Conservation (phyloP, 2,329 filamentous ascomycete species). For the Scopulariopsis brevicaulis region DNA sequence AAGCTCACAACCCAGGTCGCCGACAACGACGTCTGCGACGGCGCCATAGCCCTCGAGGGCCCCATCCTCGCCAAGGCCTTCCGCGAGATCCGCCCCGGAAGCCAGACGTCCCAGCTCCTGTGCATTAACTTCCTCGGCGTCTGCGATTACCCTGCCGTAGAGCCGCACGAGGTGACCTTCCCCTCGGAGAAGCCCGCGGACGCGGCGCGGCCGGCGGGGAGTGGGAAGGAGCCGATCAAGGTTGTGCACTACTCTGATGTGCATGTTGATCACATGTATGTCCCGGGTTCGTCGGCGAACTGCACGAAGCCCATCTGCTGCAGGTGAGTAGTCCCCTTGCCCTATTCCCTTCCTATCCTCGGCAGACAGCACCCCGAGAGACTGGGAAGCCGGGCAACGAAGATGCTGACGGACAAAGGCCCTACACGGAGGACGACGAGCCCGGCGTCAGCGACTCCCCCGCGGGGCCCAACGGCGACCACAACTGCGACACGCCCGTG, state of each 20-base stretch:
- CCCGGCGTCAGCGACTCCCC: conserved; percentile 35
- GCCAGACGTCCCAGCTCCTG: conserved; percentile 36
- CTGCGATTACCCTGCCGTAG: conserved; percentile 34
- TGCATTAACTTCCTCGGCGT: conserved; percentile 42
- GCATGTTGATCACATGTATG: conserved; percentile 45
- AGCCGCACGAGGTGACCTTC: conserved; percentile 28
- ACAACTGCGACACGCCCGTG: conserved; percentile 39
- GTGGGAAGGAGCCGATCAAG: conserved; percentile 33
- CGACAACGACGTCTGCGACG: conserved; percentile 43
- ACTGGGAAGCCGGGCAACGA: neutral
- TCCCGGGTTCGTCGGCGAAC: conserved; percentile 37
- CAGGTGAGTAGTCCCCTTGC: conserved; percentile 19
- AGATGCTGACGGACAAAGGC: conserved; percentile 13
- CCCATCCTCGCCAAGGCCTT: conserved; percentile 39
- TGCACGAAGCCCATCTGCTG: conserved; percentile 51
- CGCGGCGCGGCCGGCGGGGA: conserved; percentile 22
- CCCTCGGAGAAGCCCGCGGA: conserved; percentile 28
- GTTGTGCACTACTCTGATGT: conserved; percentile 50
- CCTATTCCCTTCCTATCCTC: neutral
- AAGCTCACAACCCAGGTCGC: conserved; percentile 22
- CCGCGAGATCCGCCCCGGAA: conserved; percentile 32
- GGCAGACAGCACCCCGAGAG: too few species aligned
- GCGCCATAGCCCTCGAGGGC: conserved; percentile 37
- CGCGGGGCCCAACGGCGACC: conserved; percentile 39
- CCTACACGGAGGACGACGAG: conserved; percentile 32